Conservation (phyloP, 1,139 yeast genomes). For the Taphrina pruni region DNA sequence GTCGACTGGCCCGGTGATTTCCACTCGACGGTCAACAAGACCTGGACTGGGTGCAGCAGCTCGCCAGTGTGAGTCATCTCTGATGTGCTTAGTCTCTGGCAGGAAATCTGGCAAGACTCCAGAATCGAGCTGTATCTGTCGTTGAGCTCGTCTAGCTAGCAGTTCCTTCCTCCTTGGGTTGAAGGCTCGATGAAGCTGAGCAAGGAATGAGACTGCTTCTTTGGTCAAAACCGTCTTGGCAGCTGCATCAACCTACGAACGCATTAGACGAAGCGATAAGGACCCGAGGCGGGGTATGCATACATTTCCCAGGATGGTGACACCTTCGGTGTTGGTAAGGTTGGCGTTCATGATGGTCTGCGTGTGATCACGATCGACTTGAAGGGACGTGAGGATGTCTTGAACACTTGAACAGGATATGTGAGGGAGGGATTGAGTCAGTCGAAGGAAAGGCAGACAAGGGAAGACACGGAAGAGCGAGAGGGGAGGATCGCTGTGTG, state of each 20-base stretch:
- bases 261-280: not conserved
- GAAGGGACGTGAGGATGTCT: not conserved
- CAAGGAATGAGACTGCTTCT: constrained; percentile 74
- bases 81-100: constrained; percentile 71
- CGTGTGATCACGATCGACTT: not conserved
- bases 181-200: constrained; percentile 75
- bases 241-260: constrained; percentile 33
- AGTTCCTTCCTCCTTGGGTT: constrained; percentile 65
- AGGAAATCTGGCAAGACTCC: constrained; percentile 76
- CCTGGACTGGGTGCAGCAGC: constrained; percentile 81
- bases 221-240: constrained; percentile 58
- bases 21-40: constrained; percentile 75
- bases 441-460: not conserved
- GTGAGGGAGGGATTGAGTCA: not conserved
- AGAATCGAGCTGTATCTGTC: constrained; percentile 67
- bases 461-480: constrained; percentile 12
- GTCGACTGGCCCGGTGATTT: constrained; percentile 85
- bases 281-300: not conserved
- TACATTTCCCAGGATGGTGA: constrained; percentile 36
- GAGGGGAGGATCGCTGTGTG: constrained; percentile 12
- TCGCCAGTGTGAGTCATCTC: constrained; percentile 78
- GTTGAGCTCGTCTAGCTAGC: constrained; percentile 64
- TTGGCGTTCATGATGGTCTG: constrained; percentile 30
- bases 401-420: not conserved
- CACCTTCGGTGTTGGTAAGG: constrained; percentile 29